phyloP scores from a whole-genome alignment of 345 rosid species.

The Theobroma cacao region DNA sequence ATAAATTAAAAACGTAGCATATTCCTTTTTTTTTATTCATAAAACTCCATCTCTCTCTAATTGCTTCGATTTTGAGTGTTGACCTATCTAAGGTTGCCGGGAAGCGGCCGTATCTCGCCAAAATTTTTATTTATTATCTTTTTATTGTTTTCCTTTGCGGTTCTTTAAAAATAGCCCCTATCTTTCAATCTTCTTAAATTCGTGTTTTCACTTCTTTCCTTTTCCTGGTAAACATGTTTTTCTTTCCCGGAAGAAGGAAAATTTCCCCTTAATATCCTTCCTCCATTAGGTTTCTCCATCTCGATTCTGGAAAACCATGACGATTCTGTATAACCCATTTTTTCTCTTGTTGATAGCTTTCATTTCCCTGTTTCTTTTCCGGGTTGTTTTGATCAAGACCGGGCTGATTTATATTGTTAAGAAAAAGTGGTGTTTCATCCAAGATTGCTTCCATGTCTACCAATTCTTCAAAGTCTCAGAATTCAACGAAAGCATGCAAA shows the following conservation, averaged over 20 bases:
- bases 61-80: constrained; percentile 3
- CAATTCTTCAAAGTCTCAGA: constrained; percentile 76
- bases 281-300: too few species aligned
- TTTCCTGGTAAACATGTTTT: not conserved
- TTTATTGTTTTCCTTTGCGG: not conserved
- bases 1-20: too few species aligned
- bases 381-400: constrained; percentile 49
- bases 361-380: constrained; percentile 25
- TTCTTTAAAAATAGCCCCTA: not conserved
- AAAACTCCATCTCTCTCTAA: not conserved
- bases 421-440: constrained; percentile 45
- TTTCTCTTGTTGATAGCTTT: constrained; percentile 12
- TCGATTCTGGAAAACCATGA: constrained; percentile 25
- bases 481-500: constrained; percentile 56
- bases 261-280: not conserved
- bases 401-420: constrained; percentile 51
- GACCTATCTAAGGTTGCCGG: constrained; percentile 13
- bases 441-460: constrained; percentile 56
- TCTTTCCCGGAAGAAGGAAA: not conserved
- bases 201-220: not conserved
- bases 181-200: not conserved
- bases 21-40: not conserved
- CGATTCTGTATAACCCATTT: constrained; percentile 27
- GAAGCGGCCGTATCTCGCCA: constrained; percentile 4
- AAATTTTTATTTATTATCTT: not conserved